phyloP scores from a whole-genome alignment of 345 rosid species.

The Lepidium sativum region DNA sequence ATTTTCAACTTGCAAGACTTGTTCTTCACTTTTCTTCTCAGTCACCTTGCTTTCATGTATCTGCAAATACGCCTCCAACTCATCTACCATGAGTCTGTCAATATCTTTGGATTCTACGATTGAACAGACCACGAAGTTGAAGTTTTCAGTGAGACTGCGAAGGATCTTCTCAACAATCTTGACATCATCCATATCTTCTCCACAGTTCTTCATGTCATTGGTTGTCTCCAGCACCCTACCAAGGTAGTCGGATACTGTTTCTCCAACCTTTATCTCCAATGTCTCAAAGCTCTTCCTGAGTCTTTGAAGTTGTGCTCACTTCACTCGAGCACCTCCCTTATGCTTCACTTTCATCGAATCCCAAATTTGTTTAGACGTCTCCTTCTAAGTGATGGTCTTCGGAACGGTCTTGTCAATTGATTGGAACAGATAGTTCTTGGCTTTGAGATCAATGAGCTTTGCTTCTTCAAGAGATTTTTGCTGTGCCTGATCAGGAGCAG shows the following conservation, averaged over 20 bases:
- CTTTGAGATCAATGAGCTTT: not conserved
- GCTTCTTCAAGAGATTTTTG: not conserved
- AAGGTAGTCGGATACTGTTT: accelerated
- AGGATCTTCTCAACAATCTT: not conserved
- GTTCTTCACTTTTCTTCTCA: too few species aligned
- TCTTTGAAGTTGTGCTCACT: not conserved
- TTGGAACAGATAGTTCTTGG: not conserved
- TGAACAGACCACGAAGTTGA: not conserved
- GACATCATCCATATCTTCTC: not conserved
- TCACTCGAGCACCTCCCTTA: not conserved
- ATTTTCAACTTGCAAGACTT: not conserved
- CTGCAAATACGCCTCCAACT: not conserved
- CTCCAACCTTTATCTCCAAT: not conserved
- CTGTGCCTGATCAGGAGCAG: not conserved
- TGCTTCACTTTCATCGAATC: not conserved
- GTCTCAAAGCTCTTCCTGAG: not conserved
- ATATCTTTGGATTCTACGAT: not conserved
- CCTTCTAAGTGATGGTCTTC: too few species aligned
- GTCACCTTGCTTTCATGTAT: not conserved
- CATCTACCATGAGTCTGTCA: not conserved
- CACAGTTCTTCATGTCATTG: not conserved
- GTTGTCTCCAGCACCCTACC: not conserved
- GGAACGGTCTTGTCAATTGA: not conserved
- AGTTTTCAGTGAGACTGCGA: too few species aligned
- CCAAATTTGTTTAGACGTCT: not conserved